Base-by-base conservation (phyloP, 306 rosid genomes). In the Begonia fuchsioides region DNA sequence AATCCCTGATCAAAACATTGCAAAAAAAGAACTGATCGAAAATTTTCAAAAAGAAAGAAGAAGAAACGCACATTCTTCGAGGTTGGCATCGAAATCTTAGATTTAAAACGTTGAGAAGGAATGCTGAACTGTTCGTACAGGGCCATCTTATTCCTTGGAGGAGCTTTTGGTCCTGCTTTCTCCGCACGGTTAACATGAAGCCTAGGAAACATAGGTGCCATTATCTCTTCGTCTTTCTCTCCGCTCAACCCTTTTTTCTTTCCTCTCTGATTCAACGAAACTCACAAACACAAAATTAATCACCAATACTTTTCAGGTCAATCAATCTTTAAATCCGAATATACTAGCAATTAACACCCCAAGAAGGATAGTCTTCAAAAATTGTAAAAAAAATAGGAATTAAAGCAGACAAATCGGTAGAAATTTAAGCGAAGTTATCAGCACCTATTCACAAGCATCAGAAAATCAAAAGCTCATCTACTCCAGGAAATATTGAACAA, bases 71-170 rank as follows among this genome's bases (percentile, higher is more conserved):
- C 45, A 41, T 41, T n/a, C 45, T 3, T n/a, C 7, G 14, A 41
- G 45, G 45, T 26, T 26, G 35, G 35, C 35, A 8, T 26, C 35
- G 7, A 26, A 26, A 26, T 26, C 35, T 26, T 2, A 26, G 35
- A 26, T 26, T 41, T 41, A 13, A 41, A 41, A 41, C 45, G 68
- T 60, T 83, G 96, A 65, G 94, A 77, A 9, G 96, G 87, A 64
- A 87, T 64, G 66, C 87, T 82, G 12, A 87, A 79, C 61, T 75
- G 94, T 47, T 87, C 96, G 59, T 87, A 87, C 11, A 87, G 78
- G 13, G 96, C 96, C 96, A 87, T 87, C 81, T 87, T 87, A 63
- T 87, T 87, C 87, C 96, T 75, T n/a, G 96, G 96, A 17, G 96
- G 96, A 13, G 96, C 96, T 68, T 88, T 77, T 38, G 94, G 94